Base-by-base conservation (phyloP, 148 eudicot species). In the Rhododendron williamsianum region DNA sequence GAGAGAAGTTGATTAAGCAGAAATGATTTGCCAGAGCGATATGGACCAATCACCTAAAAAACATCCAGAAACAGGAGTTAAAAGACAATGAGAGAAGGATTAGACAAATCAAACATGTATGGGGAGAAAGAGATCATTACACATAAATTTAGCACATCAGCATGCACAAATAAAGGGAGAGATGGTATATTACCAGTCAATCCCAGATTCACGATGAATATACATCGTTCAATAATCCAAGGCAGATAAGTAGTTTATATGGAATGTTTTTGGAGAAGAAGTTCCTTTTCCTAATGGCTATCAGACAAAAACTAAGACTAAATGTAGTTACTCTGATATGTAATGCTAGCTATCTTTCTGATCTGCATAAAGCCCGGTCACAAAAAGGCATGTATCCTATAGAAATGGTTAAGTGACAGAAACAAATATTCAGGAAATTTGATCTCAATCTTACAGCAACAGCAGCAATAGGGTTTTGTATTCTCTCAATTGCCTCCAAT, bases 1-100 rank as follows among this genome's bases (percentile, higher is more conserved):
- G 99, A 95, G 76, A 96, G 95, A 86, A 96, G 99, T 87, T 96
- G 99, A 90, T 96, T 96, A 85, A 96, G 98, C 23, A 96, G 89
- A 90, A 96, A 96, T 6, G 99, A 96, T 90, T 96, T 96, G 78
- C 99, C 99, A 84, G 99, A 96, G 81, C 99, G 94, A 86, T 96
- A 96, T 27, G 98, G 99, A 90, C 99, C 99, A 92, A 96, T 96
- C 69, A 96, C 98, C 99, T 67, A 67, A 67, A 43, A 88, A 77
- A 86, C 49, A 81, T 38, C 83, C 87, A 78, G 38, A 76, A 82
- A 87, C 49, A 36, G 35, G 76, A 54, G 49, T 74, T 15, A 87
- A n/a, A 71, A 38, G 78, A 65, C 12, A 45, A 41, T 41, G 23
- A 74, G 81, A 48, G 48, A 27, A 60, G 15, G 46, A 36, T 80